Base-by-base conservation (phyloP, 257 asterid species). In the Voacanga thouarsii region DNA sequence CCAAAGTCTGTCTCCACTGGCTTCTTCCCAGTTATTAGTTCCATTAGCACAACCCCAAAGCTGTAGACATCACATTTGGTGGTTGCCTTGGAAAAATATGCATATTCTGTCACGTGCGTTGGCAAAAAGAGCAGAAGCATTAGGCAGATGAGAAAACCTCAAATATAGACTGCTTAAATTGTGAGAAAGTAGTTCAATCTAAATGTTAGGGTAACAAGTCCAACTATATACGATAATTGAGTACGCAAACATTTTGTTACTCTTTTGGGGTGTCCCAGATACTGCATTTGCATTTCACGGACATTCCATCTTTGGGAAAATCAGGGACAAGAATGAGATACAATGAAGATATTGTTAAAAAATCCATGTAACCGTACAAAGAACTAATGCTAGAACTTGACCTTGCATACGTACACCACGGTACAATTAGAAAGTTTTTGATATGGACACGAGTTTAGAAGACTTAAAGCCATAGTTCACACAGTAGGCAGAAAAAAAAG, bases 31-130 rank as follows among this genome's bases (percentile, higher is more conserved):
- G 99, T 96, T 37, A 96, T 84, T 37, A 93, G 78, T 37, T 96
- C 99, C 97, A 96, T 84, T 10, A 96, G 79, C 3, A 96, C 97
- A 2, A 96, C 97, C 64, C 99, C 98, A 7, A 89, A 96, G 66
- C 98, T 93, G 89, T 93, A 96, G 6, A 96, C 98, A 26, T 96
- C 99, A 44, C 97, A 92, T 72, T 89, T 96, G 24, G 95, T 90
- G 2, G 98, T 91, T 7, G 98, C 96, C 90, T 92, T 96, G 71
- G 98, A 91, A 14, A 97, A 87, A 69, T 92, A 96, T 30, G 98
- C 99, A 67, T 96, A 96, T 80, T 96, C 99, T 96, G 75, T 63
- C 55, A 81, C 53, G 67, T 24, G 65, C 44, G 71, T 33, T 15
- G 39, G 71, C 61, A 9, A 56, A 44, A 61, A 51, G 30, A 84